Evolutionary conservation across 2,329 filamentous ascomycete species (phyloP).

Genomic region (Curvularia verruculosa): DNA sequence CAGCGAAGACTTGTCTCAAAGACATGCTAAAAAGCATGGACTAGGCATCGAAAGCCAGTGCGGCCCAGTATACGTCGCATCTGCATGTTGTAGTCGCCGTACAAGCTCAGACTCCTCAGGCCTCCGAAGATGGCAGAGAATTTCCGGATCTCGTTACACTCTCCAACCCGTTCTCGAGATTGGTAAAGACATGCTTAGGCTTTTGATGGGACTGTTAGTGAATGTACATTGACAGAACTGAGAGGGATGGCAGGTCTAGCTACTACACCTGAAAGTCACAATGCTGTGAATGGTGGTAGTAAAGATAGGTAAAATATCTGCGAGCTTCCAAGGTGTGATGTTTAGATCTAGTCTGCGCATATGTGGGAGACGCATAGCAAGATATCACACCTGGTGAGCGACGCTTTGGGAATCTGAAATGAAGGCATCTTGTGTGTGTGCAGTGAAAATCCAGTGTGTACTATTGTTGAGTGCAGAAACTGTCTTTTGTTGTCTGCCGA

Average conservation of each 20-base stretch:
- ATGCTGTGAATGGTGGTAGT: constrained; percentile 4
- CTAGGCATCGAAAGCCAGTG: constrained; percentile 10
- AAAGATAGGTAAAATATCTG: constrained; percentile 4
- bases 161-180: constrained; percentile 1
- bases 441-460: neutral
- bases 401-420: neutral
- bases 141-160: constrained; percentile 3
- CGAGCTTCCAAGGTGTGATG: neutral
- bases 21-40: constrained; percentile 9
- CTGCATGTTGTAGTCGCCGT: constrained; percentile 1
- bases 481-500: neutral
- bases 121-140: constrained; percentile 9
- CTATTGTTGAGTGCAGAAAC: neutral
- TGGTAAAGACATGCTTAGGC: constrained; percentile 10
- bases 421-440: constrained; percentile 1
- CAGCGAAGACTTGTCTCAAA: constrained; percentile 14
- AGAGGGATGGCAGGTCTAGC: neutral
- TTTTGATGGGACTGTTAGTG: constrained; percentile 7
- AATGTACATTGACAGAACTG: constrained; percentile 6
- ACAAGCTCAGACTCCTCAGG: constrained; percentile 4
- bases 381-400: neutral
- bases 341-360: constrained; percentile 10
- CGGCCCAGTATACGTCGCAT: neutral
- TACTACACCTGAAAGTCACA: constrained; percentile 4
- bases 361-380: constrained; percentile 5